Conservation (phyloP, 2,329 filamentous ascomycete species). For the Penicillium fuscoglaucum region DNA sequence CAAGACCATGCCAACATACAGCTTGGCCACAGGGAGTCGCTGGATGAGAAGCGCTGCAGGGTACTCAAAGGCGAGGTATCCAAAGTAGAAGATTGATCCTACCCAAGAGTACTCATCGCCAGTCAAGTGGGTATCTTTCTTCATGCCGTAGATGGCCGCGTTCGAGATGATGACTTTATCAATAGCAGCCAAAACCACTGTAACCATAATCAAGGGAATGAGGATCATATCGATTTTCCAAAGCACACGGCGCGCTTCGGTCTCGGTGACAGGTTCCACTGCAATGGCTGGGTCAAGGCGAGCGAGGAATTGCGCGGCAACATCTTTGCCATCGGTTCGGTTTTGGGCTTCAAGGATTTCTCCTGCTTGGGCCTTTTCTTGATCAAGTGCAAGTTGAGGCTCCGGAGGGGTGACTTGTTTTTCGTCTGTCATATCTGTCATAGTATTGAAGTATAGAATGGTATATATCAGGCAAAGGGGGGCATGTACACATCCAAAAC, state of each 20-base stretch:
- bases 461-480: neutral
- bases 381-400: neutral
- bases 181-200: conserved; percentile 28
- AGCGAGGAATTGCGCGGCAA: conserved; percentile 33
- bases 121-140: conserved; percentile 21
- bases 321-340: conserved; percentile 21
- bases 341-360: conserved; percentile 10
- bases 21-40: conserved; percentile 13
- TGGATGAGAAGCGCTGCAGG: conserved; percentile 21
- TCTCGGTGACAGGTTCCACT: conserved; percentile 24
- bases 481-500: neutral
- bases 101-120: conserved; percentile 27
- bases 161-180: conserved; percentile 35
- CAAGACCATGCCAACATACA: conserved; percentile 8
- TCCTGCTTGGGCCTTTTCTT: conserved; percentile 11
- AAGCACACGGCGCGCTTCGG: conserved; percentile 26
- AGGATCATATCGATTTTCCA: conserved; percentile 31
- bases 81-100: conserved; percentile 20
- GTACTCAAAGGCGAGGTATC: conserved; percentile 18
- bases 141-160: conserved; percentile 20
- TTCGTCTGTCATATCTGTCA: conserved; percentile 2
- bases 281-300: conserved; percentile 25
- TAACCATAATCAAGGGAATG: conserved; percentile 28
- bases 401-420: conserved; percentile 1
- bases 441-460: neutral